phyloP scores from a whole-genome alignment of 331 rosid genomes.

The Saraca asoca region DNA sequence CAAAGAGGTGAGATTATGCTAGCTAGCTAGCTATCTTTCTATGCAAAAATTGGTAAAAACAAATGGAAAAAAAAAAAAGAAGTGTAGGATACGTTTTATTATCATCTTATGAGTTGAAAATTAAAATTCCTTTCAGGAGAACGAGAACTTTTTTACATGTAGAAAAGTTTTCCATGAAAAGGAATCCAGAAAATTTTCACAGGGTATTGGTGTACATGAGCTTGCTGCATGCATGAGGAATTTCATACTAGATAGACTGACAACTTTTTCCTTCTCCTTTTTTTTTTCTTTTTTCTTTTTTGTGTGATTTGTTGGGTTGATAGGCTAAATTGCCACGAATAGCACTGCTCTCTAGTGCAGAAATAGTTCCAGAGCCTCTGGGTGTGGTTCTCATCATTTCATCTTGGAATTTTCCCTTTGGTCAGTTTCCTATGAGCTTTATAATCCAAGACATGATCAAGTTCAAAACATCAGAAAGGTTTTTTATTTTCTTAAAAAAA shows the following conservation, averaged over 20 bases:
- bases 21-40: background rate
- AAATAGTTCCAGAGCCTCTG: constrained; percentile 72
- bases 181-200: background rate
- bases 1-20: constrained; percentile 47
- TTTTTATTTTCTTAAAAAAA: background rate
- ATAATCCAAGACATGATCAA: background rate
- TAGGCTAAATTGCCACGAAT: constrained; percentile 69
- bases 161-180: background rate
- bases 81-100: no score
- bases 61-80: background rate
- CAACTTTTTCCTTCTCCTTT: background rate
- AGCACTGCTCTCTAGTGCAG: constrained; percentile 64
- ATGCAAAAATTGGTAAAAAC: background rate
- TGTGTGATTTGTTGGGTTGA: background rate
- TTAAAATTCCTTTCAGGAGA: background rate
- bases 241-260: background rate
- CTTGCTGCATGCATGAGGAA: background rate
- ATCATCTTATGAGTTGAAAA: no score
- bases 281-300: background rate
- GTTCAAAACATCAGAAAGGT: background rate
- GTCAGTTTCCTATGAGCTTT: constrained; percentile 17
- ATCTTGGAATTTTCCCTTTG: constrained; percentile 56
- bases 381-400: constrained; percentile 53
- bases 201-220: background rate
- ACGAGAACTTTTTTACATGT: background rate